Conservation (phyloP, 1,284 basidiomycete genomes). For the Leccinum pachyderme region DNA sequence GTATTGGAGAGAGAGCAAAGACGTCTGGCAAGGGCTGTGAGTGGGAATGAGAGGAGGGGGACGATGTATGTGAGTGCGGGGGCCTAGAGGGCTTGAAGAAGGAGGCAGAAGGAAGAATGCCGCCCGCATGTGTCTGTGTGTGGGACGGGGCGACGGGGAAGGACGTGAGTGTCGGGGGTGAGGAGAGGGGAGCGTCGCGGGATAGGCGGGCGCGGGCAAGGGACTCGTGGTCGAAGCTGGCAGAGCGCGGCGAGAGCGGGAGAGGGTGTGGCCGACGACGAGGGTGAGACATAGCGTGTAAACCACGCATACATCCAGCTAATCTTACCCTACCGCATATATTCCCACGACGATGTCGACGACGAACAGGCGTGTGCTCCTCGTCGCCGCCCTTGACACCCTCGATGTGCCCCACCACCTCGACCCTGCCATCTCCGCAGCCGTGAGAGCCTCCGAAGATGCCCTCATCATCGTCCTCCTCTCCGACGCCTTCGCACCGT, state of each 20-base stretch:
- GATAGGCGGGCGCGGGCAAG: constrained; percentile 4
- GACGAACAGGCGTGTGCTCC: constrained; percentile 33
- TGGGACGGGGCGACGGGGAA: constrained; percentile 26
- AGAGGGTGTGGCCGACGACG: constrained; percentile 9
- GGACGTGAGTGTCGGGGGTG: constrained; percentile 28
- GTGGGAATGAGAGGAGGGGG: constrained; percentile 18
- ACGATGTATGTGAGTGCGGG: constrained; percentile 39
- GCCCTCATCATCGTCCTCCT: constrained; percentile 62
- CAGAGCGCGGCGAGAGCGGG: constrained; percentile 15
- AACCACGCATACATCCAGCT: neutral
- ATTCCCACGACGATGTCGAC: constrained; percentile 20
- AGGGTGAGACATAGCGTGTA: neutral
- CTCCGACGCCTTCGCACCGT: constrained; percentile 50
- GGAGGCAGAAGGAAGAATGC: constrained; percentile 69
- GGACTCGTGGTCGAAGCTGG: constrained; percentile 22
- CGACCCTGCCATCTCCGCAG: constrained; percentile 48
- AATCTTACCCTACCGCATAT: neutral
- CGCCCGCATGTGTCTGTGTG: constrained; percentile 59
- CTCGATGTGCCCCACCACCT: constrained; percentile 55
- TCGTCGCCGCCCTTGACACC: constrained; percentile 51
- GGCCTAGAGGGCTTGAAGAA: constrained; percentile 71
- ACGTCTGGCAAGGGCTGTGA: constrained; percentile 15
- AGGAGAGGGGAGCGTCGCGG: constrained; percentile 26
- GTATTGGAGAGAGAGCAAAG: constrained; percentile 16
- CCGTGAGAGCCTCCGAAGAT: constrained; percentile 43